Evolutionary conservation across 2,329 filamentous ascomycete genomes (phyloP).

Genomic region (Cytospora piceae): DNA sequence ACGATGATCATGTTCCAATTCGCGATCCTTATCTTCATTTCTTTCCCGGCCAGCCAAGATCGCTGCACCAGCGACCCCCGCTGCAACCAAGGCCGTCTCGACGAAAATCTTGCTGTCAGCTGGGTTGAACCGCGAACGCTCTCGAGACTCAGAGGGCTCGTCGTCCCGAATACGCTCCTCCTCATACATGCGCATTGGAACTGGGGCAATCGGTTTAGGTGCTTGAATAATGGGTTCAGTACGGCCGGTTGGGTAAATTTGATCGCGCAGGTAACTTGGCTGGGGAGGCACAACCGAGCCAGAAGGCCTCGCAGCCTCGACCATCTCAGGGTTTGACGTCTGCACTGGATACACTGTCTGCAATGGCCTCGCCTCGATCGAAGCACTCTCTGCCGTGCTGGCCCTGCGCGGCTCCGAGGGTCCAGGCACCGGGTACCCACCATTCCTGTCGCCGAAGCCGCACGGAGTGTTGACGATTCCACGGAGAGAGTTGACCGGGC

Average conservation of each 20-base stretch:
- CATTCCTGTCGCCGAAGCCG: slow-evolving; percentile 52
- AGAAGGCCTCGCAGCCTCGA: slow-evolving; percentile 57
- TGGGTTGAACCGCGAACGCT: slow-evolving; percentile 28
- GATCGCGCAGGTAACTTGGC: slow-evolving; percentile 37
- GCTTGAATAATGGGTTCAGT: slow-evolving; percentile 76
- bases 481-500: slow-evolving; percentile 63
- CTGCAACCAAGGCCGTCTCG: slow-evolving; percentile 51
- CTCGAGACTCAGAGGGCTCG: slow-evolving; percentile 42
- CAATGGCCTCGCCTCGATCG: slow-evolving; percentile 48
- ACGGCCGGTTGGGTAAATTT: slow-evolving; percentile 41
- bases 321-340: slow-evolving; percentile 65
- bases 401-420: slow-evolving; percentile 32
- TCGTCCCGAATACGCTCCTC: slow-evolving; percentile 47
- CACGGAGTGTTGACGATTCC: slow-evolving; percentile 60
- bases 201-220: slow-evolving; percentile 76
- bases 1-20: slow-evolving; percentile 34
- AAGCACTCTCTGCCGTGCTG: slow-evolving; percentile 42
- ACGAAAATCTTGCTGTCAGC: slow-evolving; percentile 43
- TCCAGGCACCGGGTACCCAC: slow-evolving; percentile 33
- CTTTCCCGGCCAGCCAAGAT: slow-evolving; percentile 45
- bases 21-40: slow-evolving; percentile 34
- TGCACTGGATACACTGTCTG: slow-evolving; percentile 70
- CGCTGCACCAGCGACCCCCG: slow-evolving; percentile 53
- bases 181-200: slow-evolving; percentile 71
- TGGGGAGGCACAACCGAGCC: slow-evolving; percentile 48